A percentile compares a stretch with the other conserved stretches of the same genome.
Evolutionary conservation across 768 basidiomycete species (phyloP).

Genomic region (Boletus rubescentipes): DNA sequence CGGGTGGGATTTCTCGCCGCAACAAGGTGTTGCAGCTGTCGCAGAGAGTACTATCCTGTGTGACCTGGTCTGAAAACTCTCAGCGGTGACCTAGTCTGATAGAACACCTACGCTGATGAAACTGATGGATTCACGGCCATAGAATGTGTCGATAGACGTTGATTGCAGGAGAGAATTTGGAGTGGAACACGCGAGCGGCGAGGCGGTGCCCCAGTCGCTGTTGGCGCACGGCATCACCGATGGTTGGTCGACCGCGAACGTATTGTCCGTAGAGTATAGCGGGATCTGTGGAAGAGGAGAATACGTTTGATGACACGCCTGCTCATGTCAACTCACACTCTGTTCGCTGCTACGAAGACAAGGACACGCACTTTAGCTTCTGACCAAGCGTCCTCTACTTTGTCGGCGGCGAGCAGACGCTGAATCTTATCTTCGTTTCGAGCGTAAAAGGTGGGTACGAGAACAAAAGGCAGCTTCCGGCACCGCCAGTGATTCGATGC

Average conservation of each 20-base stretch:
- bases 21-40: constrained; percentile 14
- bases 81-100: background rate
- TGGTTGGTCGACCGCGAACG: background rate
- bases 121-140: constrained; percentile 4
- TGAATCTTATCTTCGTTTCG: background rate
- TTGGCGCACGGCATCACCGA: background rate
- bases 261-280: background rate
- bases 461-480: background rate
- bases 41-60: constrained; percentile 16
- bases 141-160: background rate
- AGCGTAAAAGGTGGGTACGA: background rate
- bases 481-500: constrained; percentile 6
- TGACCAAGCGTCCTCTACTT: background rate
- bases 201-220: background rate
- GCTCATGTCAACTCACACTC: background rate
- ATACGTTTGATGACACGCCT: background rate
- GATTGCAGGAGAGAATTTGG: background rate
- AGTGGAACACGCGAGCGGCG: background rate
- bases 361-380: constrained; percentile 6
- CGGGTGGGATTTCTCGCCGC: constrained; percentile 14
- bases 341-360: background rate
- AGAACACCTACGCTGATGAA: constrained; percentile 10
- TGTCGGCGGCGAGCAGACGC: background rate
- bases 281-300: background rate
- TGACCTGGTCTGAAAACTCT: background rate